Percentiles rank a stretch among this genome's conserved stretches.
Evolutionary conservation across 1,139 yeast species (phyloP).

Genomic region (Geotrichum fermentans): DNA sequence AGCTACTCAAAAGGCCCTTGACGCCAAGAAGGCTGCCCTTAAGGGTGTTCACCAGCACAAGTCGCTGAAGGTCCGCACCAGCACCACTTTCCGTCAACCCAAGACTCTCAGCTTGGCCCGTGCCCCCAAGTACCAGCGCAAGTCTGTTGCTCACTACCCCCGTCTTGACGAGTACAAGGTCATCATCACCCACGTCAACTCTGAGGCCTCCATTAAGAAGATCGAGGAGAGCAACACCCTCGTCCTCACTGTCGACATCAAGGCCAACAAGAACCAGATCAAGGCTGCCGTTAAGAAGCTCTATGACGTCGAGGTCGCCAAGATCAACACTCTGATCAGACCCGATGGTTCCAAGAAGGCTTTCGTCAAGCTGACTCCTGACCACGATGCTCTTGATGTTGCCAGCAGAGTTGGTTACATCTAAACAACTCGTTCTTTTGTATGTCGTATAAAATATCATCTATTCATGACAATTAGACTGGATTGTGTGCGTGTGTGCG

Average conservation of each 20-base stretch:
- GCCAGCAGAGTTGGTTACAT: conserved; percentile 99
- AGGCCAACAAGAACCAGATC: conserved; percentile 97
- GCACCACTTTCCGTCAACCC: conserved; percentile 95
- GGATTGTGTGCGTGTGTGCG: background rate
- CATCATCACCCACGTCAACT: conserved; percentile 91
- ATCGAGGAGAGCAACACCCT: conserved; percentile 99
- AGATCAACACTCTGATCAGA: conserved; percentile 94
- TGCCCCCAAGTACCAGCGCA: conserved; percentile 91
- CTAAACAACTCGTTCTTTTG: conserved; percentile 42
- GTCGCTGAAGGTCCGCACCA: conserved; percentile 89
- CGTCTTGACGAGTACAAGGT: conserved; percentile 96
- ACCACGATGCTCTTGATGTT: conserved; percentile 98
- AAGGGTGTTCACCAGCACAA: conserved; percentile 95
- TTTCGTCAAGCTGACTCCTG: conserved; percentile 97
- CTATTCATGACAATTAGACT: too few species aligned
- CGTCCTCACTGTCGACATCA: conserved; percentile 95
- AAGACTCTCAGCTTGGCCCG: conserved; percentile 93
- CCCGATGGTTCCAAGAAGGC: conserved; percentile 99
- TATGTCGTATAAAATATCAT: conserved; percentile 3
- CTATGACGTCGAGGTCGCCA: conserved; percentile 90
- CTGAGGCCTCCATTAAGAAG: conserved; percentile 99
- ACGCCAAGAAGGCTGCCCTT: conserved; percentile 98
- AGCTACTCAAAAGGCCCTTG: conserved; percentile 58
- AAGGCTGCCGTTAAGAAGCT: conserved; percentile 97
- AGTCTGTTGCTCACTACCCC: conserved; percentile 95